phyloP scores from a whole-genome alignment of 441 rosid genomes.

The Gossypium schwendimanii region DNA sequence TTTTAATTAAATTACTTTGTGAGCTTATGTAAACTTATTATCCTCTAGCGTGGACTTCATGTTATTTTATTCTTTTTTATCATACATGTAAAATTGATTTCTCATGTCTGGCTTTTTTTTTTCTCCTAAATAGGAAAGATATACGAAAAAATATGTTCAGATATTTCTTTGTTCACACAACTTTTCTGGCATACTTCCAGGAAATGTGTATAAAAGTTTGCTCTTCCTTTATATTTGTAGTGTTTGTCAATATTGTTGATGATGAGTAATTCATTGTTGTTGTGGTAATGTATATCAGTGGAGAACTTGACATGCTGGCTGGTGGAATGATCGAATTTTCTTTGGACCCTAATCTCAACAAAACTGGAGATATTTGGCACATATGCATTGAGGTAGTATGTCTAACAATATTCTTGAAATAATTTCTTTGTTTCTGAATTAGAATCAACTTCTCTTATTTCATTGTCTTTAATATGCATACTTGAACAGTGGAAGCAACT shows the following conservation, averaged over 20 bases:
- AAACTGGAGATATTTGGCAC: conserved; percentile 91
- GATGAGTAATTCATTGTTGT: conserved; percentile 13
- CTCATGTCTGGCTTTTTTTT: not conserved
- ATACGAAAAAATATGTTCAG: not conserved
- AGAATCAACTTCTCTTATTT: not conserved
- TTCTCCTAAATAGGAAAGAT: not conserved
- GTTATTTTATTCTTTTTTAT: not conserved
- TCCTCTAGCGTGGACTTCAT: not conserved
- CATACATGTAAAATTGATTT: not conserved
- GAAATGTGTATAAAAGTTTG: not conserved
- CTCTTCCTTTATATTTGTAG: not conserved
- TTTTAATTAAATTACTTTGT: not conserved
- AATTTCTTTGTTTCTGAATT: not conserved
- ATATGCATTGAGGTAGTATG: conserved; percentile 65
- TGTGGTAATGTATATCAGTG: conserved; percentile 20
- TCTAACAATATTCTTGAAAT: conserved; percentile 6
- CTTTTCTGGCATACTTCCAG: not conserved
- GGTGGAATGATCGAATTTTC: conserved; percentile 40
- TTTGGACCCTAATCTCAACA: conserved; percentile 40
- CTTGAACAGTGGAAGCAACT: not conserved
- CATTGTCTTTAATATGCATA: not conserved
- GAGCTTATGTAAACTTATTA: not conserved
- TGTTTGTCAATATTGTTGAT: not conserved
- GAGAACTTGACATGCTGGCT: conserved; percentile 22
- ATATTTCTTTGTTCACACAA: not conserved